Percentiles rank a stretch among this genome's conserved stretches.
These are phyloP conservation scores for Aquilaria sinensis DNA, from an alignment of 345 rosid genomes.

Conservation along the genomic window DNA sequence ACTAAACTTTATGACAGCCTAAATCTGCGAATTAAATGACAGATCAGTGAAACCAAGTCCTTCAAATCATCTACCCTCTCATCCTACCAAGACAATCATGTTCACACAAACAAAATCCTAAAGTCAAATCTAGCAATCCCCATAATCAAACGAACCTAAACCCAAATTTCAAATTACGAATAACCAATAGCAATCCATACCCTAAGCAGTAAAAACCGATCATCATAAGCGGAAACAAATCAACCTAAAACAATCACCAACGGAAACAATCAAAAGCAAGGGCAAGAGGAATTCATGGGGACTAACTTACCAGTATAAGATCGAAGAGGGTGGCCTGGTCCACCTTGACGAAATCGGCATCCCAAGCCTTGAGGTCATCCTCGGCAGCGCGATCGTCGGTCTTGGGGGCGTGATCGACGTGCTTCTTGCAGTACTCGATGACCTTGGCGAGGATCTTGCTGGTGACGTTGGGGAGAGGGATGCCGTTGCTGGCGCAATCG, in stretches of 20 bases:
- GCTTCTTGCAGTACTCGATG: conserved; percentile 75
- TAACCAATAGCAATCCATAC: not conserved
- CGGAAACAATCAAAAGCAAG: not conserved
- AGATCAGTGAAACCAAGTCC: too few relatives aligned
- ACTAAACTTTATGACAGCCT: too few relatives aligned
- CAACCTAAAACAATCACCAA: not conserved
- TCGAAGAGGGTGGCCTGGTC: conserved; percentile 45
- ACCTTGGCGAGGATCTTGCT: conserved; percentile 75
- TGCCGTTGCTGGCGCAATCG: conserved; percentile 46
- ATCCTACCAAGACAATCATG: too few relatives aligned
- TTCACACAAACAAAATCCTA: not conserved
- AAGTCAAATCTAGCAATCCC: not conserved
- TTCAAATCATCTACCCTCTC: too few relatives aligned
- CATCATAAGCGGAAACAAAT: not conserved
- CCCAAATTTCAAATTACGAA: not conserved
- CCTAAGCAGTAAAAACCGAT: not conserved
- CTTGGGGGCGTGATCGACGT: conserved; percentile 34
- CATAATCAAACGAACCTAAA: not conserved
- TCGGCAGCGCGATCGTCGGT: conserved; percentile 17
- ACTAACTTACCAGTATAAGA: conserved; percentile 32
- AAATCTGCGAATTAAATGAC: too few relatives aligned
- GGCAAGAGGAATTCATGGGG: not conserved
- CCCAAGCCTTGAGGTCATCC: conserved; percentile 42
- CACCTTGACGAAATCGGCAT: conserved; percentile 48
- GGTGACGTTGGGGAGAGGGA: conserved; percentile 66